Evolutionary conservation across 1,139 yeast genomes (phyloP), one percentile per base, ranked within the genome.

Genomic region (Hansenula anomala): DNA sequence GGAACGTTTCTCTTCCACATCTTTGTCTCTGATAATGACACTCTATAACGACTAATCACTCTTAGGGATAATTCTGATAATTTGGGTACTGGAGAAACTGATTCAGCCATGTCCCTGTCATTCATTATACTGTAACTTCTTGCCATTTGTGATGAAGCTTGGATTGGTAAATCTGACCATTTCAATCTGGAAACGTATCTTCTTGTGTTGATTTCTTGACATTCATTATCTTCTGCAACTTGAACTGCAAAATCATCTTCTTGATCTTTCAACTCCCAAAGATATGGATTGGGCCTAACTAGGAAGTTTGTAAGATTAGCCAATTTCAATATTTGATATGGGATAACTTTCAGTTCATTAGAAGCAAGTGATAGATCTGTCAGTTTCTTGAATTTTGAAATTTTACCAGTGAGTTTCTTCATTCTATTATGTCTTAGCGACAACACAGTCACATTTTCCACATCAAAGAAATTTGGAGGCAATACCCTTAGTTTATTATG

Each of bases 391-490:
- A 78, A 62, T 23, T 65, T 58, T 24, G 67, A 63, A 19, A 81
- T 72, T 5, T 70, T 66, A 0, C 81, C 77, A 0, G 86, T 83
- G 7, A 81, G 54, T 32, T 63, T 58, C 20, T 61, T 62, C 28
- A 81, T 58, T 36, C 66, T 60, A 52, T 81, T 81, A 37, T 66
- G 67, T 31, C 86, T 63, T 38, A 81, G 58, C 2, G 76, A 67
- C 31, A 81, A 58, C 7, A 76, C 83, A n/a, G 72, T 66, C 14
- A 80, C 55, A 33, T 74, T 71, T 9, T 64, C 56, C 11, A 78
- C 67, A 36, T 67, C 66, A 47, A 79, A 78, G 16, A 80, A 43
- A 12, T 65, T 53, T 0, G 78, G 75, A n/a, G 77, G 71, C n/a
- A 81, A 54, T 2, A 63, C 56, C 17, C 64, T 56, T n/a, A 81